Evolutionary conservation across 495 filamentous ascomycete genomes (phyloP), one percentile per base, ranked within the genome.

Genomic region (Opeltia flavorubescens): DNA sequence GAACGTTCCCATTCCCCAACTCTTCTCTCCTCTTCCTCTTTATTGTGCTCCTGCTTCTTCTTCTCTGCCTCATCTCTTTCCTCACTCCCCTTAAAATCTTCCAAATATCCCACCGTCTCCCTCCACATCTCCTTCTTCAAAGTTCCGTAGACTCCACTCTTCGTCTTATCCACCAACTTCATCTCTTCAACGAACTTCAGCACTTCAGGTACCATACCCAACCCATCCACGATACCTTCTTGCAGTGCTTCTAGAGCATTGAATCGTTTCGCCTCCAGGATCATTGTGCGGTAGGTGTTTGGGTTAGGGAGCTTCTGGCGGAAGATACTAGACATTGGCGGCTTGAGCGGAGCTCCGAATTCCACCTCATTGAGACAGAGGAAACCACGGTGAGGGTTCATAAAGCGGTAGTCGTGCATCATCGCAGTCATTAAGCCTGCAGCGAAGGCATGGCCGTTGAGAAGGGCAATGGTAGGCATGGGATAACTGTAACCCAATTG

Each of bases 401-500:
- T 77, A 52, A 86, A 62, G 3, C 84, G 75, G 60, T 89, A 89
- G 61, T 89, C 84, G 66, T 87, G 83, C 61, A 83, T 78, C 81
- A 87, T 85, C 41, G 83, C 79, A 5, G 84, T 61, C 80, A 89
- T 87, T 50, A 87, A 64, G 26, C 82, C 84, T 29, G 72, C 84
- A 13, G 84, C 84, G 58, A 88, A 89, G 43, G 78, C 78, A 58
- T 89, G 84, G n/a, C 84, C 84, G 46, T 86, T 86, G 27, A 89
- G 41, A 1, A 87, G 65, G 12, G 81, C 76, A 39, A 89, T 59
- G 0, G 84, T 89, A n/a, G 84, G 84, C 84, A 88, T 88, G 25
- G 83, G 81, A 58, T 81, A 86, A 46, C 73, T 79, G 28, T 35
- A 30, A 27, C 15, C 21, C 17, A 21, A 43, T 25, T 41, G 15